Evolutionary conservation across 2,329 filamentous ascomycete genomes (phyloP).

Genomic region (Truncatella angustata): DNA sequence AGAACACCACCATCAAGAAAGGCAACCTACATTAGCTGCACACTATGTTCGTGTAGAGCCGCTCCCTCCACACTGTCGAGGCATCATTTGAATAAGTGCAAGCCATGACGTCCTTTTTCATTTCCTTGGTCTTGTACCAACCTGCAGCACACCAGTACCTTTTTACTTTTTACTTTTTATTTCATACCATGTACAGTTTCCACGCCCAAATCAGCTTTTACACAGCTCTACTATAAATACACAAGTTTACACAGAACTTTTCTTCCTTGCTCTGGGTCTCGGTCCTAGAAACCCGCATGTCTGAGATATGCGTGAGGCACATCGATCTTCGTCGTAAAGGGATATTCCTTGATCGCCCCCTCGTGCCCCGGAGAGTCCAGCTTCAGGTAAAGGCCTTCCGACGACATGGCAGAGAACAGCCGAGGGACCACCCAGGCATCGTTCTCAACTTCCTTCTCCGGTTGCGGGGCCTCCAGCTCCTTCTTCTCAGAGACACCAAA

Average conservation of each 20-base stretch:
- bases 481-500: conserved; percentile 22
- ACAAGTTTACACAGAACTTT: background rate
- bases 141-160: no score
- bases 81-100: no score
- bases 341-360: conserved; percentile 10
- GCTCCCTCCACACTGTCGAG: no score
- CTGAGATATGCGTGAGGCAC: conserved; percentile 14
- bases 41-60: no score
- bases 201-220: no score
- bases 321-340: conserved; percentile 27
- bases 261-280: background rate
- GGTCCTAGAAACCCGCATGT: background rate
- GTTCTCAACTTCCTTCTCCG: conserved; percentile 18
- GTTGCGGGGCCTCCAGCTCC: conserved; percentile 9
- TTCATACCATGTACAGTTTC: no score
- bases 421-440: conserved; percentile 26
- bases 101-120: no score
- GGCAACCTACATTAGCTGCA: no score
- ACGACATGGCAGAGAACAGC: conserved; percentile 63
- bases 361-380: background rate
- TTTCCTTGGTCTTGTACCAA: no score
- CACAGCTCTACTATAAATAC: background rate
- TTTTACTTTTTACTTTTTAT: no score
- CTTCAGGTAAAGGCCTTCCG: conserved; percentile 54
- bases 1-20: no score